A percentile compares a stretch with the other conserved stretches of the same genome.
These are phyloP conservation scores for Pleurotus sapidus DNA, from an alignment of 768 basidiomycete species.

Conservation along the genomic window DNA sequence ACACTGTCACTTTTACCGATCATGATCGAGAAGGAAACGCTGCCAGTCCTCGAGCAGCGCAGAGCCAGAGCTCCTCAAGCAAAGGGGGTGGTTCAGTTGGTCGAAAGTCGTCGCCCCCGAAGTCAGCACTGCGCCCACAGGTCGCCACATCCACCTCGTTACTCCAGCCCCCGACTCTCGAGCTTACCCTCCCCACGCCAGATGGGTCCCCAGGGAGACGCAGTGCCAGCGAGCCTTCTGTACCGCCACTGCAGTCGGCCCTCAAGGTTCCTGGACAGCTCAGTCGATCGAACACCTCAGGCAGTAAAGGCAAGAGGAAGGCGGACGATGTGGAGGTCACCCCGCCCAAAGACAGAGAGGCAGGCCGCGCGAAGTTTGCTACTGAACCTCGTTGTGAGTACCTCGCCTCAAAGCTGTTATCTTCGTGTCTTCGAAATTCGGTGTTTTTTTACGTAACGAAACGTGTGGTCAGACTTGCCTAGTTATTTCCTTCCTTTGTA, in stretches of 20 bases:
- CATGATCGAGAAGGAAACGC: constrained; percentile 4
- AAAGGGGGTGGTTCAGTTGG: background rate
- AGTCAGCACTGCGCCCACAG: constrained; percentile 14
- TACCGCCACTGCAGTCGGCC: background rate
- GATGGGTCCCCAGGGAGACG: constrained; percentile 25
- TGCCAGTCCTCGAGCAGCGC: background rate
- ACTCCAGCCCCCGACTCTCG: constrained; percentile 34
- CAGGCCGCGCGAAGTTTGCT: constrained; percentile 55
- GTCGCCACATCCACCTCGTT: constrained; percentile 26
- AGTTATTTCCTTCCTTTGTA: background rate
- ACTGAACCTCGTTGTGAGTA: constrained; percentile 60
- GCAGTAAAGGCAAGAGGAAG: constrained; percentile 62
- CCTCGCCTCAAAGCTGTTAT: constrained; percentile 8
- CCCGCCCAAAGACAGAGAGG: constrained; percentile 58
- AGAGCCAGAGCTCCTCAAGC: background rate
- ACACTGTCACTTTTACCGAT: constrained; percentile 8
- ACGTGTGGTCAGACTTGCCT: background rate
- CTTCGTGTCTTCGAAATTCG: constrained; percentile 12
- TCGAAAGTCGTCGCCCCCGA: constrained; percentile 3
- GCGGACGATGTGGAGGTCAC: constrained; percentile 61
- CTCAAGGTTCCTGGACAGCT: constrained; percentile 1
- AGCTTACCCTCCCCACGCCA: constrained; percentile 39
- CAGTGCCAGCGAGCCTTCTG: background rate
- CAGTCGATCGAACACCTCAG: background rate
- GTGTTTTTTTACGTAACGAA: constrained; percentile 11